Percentiles rank a stretch among this genome's conserved stretches.
phyloP scores from a whole-genome alignment of 2,329 filamentous ascomycete species.

The Dactylellina leptospora region DNA sequence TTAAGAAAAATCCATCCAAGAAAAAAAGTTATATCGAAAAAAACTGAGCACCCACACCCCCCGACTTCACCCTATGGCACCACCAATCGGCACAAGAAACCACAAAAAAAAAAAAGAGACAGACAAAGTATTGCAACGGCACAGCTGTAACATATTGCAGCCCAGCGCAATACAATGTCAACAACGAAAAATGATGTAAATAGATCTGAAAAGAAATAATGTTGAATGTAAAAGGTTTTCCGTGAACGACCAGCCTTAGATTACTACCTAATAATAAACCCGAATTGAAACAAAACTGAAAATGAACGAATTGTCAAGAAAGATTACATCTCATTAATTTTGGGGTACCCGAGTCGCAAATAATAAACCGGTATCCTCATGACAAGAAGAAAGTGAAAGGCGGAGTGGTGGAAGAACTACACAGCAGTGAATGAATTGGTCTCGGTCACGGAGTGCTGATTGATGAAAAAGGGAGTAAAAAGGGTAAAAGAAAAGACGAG shows the following conservation, averaged over 20 bases:
- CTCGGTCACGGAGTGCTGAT: constrained; percentile 1
- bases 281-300: constrained; percentile 3
- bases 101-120: too few relatives aligned
- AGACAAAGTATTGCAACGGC: too few relatives aligned
- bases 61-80: too few relatives aligned
- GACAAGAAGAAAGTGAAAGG: constrained; percentile 2
- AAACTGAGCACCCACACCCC: too few relatives aligned
- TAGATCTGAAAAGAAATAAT: too few relatives aligned
- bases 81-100: too few relatives aligned
- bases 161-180: too few relatives aligned
- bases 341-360: constrained; percentile 23
- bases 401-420: background rate
- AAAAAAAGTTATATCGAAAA: too few relatives aligned
- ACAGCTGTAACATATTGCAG: too few relatives aligned
- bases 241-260: constrained; percentile 11
- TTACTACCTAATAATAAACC: background rate
- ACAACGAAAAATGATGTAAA: too few relatives aligned
- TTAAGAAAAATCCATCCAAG: too few relatives aligned
- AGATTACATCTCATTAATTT: constrained; percentile 49
- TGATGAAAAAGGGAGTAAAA: constrained; percentile 11
- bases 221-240: too few relatives aligned
- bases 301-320: constrained; percentile 1
- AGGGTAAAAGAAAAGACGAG: constrained; percentile 9
- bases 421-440: background rate
- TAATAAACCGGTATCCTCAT: constrained; percentile 24